phyloP scores from a whole-genome alignment of 805 yeast species.

The Millerozyma miso region DNA sequence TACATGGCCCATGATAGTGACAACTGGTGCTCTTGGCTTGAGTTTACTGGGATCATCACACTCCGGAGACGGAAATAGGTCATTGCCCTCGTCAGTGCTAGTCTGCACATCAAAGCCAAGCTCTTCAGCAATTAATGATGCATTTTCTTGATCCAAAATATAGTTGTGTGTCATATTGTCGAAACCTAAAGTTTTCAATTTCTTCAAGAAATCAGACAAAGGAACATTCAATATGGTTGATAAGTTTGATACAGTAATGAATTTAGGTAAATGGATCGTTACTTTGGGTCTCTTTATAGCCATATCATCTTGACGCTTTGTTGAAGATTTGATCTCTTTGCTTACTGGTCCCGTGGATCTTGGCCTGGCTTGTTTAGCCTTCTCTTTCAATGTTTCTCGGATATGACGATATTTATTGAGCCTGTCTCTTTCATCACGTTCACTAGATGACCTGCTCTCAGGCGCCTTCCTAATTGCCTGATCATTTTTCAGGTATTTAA shows the following conservation, averaged over 20 bases:
- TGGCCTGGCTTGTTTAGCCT: constrained; percentile 1
- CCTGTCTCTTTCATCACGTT: not conserved
- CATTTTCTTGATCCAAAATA: constrained; percentile 82
- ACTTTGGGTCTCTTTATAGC: constrained; percentile 10
- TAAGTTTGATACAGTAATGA: constrained; percentile 72
- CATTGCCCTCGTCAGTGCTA: constrained; percentile 56
- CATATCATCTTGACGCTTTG: constrained; percentile 11
- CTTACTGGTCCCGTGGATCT: not conserved
- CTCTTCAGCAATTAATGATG: constrained; percentile 84
- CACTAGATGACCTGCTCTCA: not conserved
- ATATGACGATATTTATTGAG: constrained; percentile 4
- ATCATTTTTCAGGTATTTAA: constrained; percentile 10
- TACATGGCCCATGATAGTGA: constrained; percentile 98
- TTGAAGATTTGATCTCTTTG: constrained; percentile 3
- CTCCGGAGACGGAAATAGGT: constrained; percentile 54
- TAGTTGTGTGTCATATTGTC: constrained; percentile 66
- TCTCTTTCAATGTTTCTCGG: constrained; percentile 6
- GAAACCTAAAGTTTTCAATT: constrained; percentile 68
- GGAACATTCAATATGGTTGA: constrained; percentile 69
- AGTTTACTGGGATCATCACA: constrained; percentile 45
- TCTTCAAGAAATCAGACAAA: constrained; percentile 52
- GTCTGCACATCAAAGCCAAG: constrained; percentile 62
- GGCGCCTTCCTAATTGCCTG: not conserved
- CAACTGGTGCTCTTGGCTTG: constrained; percentile 83
- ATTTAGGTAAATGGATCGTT: constrained; percentile 60